Evolutionary conservation across 495 filamentous ascomycete genomes (phyloP).

Genomic region (Aspergillus steynii): DNA sequence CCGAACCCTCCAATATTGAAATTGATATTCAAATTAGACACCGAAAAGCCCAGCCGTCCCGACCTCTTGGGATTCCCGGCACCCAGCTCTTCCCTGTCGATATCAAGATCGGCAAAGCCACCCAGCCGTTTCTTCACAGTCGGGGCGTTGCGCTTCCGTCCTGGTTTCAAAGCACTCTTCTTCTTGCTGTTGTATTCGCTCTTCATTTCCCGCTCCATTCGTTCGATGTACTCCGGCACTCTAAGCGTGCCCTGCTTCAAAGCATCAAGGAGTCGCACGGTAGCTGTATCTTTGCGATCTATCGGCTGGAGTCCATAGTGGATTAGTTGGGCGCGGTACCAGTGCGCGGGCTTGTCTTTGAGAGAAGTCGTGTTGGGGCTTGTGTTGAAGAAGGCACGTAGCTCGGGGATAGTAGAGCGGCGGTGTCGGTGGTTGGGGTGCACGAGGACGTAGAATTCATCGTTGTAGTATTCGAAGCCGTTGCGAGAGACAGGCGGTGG

Average conservation of each 20-base stretch:
- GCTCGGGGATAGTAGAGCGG: constrained; percentile 47
- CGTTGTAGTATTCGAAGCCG: constrained; percentile 26
- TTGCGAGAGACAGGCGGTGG: constrained; percentile 2
- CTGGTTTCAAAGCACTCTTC: background rate
- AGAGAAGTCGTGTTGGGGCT: constrained; percentile 17
- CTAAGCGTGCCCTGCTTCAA: constrained; percentile 43
- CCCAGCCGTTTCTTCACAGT: no score
- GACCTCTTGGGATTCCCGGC: background rate
- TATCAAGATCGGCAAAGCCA: no score
- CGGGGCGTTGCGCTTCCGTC: no score
- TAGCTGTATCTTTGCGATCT: constrained; percentile 55
- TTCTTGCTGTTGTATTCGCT: constrained; percentile 40
- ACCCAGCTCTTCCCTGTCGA: background rate
- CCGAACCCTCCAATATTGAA: background rate
- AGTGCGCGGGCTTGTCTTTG: constrained; percentile 51
- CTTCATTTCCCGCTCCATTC: constrained; percentile 52
- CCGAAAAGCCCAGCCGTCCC: background rate
- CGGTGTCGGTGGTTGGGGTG: constrained; percentile 51
- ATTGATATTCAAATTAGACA: background rate
- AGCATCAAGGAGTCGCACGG: constrained; percentile 55
- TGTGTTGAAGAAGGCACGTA: constrained; percentile 44
- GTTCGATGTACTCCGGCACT: constrained; percentile 42
- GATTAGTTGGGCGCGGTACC: constrained; percentile 58
- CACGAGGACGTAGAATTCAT: constrained; percentile 48
- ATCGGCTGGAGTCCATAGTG: constrained; percentile 57